These are phyloP conservation scores for Rhodotorula sp. DNA, from an alignment of 1,284 basidiomycete genomes.

Conservation along the genomic window DNA sequence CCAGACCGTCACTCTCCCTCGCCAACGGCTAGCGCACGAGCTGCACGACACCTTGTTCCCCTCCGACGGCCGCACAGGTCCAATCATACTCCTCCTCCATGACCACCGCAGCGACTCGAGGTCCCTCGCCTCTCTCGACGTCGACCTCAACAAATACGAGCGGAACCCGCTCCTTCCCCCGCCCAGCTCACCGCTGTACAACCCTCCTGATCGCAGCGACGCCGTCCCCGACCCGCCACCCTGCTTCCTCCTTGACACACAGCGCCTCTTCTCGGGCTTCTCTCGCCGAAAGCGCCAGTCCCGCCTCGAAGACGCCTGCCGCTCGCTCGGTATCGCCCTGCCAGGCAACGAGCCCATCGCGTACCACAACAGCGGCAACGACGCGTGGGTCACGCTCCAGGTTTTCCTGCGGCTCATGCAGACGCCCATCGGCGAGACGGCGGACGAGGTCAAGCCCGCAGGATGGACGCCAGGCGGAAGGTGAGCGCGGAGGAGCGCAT, in stretches of 20 bases:
- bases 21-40: constrained; percentile 31
- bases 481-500: too few relatives aligned
- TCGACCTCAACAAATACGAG: constrained; percentile 58
- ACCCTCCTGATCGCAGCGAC: constrained; percentile 54
- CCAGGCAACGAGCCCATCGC: constrained; percentile 49
- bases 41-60: not conserved
- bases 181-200: not conserved
- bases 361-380: constrained; percentile 81
- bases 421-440: not conserved
- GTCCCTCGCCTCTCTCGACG: constrained; percentile 60
- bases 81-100: constrained; percentile 76
- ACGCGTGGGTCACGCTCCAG: constrained; percentile 54
- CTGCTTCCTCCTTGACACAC: constrained; percentile 67
- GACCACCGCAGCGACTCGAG: constrained; percentile 70
- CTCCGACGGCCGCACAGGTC: constrained; percentile 56
- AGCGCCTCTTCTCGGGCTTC: constrained; percentile 67
- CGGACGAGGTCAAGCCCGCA: constrained; percentile 1
- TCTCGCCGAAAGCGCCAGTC: constrained; percentile 57
- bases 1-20: constrained; percentile 58
- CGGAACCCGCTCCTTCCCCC: constrained; percentile 56
- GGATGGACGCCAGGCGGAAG: constrained; percentile 9
- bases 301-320: constrained; percentile 61
- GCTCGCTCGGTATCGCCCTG: constrained; percentile 58
- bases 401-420: constrained; percentile 27
- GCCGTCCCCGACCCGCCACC: not conserved